These are phyloP conservation scores for Candida albicans DNA, from an alignment of 1,139 yeast genomes.

Conservation along the genomic window DNA sequence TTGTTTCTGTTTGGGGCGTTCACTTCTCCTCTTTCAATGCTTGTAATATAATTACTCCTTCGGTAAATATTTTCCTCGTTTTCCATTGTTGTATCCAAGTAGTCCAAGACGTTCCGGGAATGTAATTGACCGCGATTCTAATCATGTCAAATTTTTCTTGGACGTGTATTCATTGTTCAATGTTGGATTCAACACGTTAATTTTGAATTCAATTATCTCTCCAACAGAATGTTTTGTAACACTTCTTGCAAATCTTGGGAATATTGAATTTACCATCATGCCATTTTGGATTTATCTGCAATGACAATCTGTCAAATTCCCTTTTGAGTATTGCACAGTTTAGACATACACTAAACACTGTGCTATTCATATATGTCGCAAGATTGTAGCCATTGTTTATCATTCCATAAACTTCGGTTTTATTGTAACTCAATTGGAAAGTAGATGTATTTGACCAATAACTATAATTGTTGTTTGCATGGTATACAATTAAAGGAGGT, in stretches of 20 bases:
- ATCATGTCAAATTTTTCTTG: no score
- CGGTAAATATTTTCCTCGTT: no score
- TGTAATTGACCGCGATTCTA: no score
- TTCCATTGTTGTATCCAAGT: no score
- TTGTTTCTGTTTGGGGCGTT: no score
- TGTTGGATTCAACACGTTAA: no score
- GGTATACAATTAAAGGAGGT: constrained; percentile 59
- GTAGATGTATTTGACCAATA: constrained; percentile 58
- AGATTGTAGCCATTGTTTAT: constrained; percentile 52
- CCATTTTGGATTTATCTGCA: constrained; percentile 3
- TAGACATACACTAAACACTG: constrained; percentile 50
- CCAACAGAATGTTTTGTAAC: constrained; percentile 16
- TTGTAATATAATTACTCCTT: no score
- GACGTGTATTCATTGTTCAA: no score
- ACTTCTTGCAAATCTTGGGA: constrained; percentile 13
- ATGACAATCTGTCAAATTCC: constrained; percentile 44
- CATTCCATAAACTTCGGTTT: constrained; percentile 43
- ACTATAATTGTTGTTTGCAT: constrained; percentile 43
- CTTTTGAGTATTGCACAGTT: constrained; percentile 62
- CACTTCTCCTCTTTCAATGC: no score
- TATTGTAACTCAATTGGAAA: constrained; percentile 52
- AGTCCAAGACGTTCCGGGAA: no score
- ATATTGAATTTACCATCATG: constrained; percentile 1
- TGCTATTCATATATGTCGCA: constrained; percentile 47
- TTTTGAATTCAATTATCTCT: neutral